Evolutionary conservation across 176 grass and related monocot species (phyloP).

Genomic region (Phragmites australis): DNA sequence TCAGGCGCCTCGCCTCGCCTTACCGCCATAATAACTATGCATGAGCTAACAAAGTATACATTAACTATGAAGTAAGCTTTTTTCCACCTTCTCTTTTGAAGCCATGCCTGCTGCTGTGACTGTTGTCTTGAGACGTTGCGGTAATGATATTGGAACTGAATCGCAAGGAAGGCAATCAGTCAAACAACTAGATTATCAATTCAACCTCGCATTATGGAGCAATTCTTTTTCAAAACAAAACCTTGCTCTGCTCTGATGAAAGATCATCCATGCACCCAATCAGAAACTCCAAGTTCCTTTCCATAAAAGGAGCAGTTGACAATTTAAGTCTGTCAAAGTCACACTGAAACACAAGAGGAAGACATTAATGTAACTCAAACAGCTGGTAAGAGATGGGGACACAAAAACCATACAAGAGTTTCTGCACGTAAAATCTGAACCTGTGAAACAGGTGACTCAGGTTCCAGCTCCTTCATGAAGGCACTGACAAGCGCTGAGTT

Average conservation of each 20-base stretch:
- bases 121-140: conserved; percentile 89
- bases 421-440: conserved; percentile 39
- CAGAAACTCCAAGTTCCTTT: conserved; percentile 97
- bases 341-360: conserved; percentile 55
- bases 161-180: conserved; percentile 8
- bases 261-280: conserved; percentile 99
- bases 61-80: background rate
- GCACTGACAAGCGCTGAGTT: conserved; percentile 97
- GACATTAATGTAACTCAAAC: background rate
- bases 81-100: conserved; percentile 95
- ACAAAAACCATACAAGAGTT: background rate
- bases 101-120: conserved; percentile 91
- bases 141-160: conserved; percentile 99
- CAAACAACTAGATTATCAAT: background rate
- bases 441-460: conserved; percentile 86
- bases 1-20: too few species aligned
- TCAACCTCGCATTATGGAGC: background rate
- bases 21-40: too few species aligned
- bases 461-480: conserved; percentile 97
- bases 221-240: conserved; percentile 28
- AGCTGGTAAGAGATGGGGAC: background rate
- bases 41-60: conserved; percentile 2
- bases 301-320: conserved; percentile 95
- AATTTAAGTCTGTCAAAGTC: conserved; percentile 93
- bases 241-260: conserved; percentile 93